Conservation (phyloP, 148 eudicot genomes). For the Rhododendron mucronatum region DNA sequence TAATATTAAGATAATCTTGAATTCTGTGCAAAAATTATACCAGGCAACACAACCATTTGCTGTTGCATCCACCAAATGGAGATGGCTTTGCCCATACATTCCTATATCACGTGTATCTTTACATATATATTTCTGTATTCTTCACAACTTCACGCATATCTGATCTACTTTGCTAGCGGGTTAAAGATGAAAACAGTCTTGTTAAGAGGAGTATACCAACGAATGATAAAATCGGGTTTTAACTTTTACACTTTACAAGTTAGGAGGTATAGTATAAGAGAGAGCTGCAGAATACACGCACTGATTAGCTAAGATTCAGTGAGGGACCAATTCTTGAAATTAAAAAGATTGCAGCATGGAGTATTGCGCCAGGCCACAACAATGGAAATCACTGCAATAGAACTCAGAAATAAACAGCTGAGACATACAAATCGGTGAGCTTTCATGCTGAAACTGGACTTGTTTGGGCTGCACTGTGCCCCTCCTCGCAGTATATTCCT, state of each 20-base stretch:
- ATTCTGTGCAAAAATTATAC: not conserved
- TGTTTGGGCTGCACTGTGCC: constrained; percentile 23
- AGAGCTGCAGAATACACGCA: not conserved
- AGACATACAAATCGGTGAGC: constrained; percentile 40
- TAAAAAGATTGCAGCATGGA: not conserved
- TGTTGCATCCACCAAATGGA: not conserved
- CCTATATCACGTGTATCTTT: not conserved
- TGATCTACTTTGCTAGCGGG: not conserved
- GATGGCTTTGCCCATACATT: not conserved
- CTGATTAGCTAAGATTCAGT: not conserved
- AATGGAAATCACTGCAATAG: not conserved
- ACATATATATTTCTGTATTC: not conserved
- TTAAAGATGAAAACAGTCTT: not conserved
- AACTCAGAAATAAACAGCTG: not conserved
- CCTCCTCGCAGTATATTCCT: constrained; percentile 44
- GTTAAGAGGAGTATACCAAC: not conserved
- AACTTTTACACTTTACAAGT: not conserved
- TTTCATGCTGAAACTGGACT: constrained; percentile 33
- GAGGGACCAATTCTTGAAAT: not conserved
- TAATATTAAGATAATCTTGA: not conserved
- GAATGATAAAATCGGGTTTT: not conserved
- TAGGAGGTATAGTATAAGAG: not conserved
- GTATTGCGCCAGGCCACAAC: not conserved
- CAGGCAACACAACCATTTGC: not conserved
- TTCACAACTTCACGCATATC: not conserved